Evolutionary conservation across 352 stramenopile genomes (phyloP).

Genomic region (Pythium monospermum): DNA sequence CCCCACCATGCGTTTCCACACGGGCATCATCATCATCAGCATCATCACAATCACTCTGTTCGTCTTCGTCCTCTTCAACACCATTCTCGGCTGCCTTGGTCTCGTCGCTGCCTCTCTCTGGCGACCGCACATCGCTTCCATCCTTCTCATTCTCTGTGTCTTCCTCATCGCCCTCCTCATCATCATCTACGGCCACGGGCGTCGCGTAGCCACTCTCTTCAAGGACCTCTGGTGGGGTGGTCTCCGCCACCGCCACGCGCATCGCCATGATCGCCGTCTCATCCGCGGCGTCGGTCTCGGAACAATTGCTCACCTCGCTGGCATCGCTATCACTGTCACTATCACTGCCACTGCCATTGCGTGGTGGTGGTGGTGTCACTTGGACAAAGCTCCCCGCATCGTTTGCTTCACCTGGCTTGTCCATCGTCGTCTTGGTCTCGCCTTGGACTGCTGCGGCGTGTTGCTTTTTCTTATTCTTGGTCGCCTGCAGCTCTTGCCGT

Average conservation of each 20-base stretch:
- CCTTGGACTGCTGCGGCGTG: slow-evolving; percentile 1
- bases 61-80: no score
- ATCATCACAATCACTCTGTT: no score
- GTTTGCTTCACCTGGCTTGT: neutral
- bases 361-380: neutral
- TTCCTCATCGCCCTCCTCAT: slow-evolving; percentile 2
- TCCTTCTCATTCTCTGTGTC: neutral
- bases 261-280: slow-evolving; percentile 53
- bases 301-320: slow-evolving; percentile 72
- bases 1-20: no score
- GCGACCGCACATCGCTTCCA: no score
- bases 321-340: slow-evolving; percentile 35
- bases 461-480: slow-evolving; percentile 32
- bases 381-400: slow-evolving; percentile 1
- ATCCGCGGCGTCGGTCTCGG: slow-evolving; percentile 46
- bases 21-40: no score
- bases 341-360: slow-evolving; percentile 25
- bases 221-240: no score
- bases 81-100: no score
- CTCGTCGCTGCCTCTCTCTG: no score
- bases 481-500: slow-evolving; percentile 45
- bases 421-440: neutral
- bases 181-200: slow-evolving; percentile 6
- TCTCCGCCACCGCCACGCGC: slow-evolving; percentile 20
- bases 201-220: no score